Evolutionary conservation across 176 grass and related monocot genomes (phyloP).

Genomic region (Eragrostis nindensis): DNA sequence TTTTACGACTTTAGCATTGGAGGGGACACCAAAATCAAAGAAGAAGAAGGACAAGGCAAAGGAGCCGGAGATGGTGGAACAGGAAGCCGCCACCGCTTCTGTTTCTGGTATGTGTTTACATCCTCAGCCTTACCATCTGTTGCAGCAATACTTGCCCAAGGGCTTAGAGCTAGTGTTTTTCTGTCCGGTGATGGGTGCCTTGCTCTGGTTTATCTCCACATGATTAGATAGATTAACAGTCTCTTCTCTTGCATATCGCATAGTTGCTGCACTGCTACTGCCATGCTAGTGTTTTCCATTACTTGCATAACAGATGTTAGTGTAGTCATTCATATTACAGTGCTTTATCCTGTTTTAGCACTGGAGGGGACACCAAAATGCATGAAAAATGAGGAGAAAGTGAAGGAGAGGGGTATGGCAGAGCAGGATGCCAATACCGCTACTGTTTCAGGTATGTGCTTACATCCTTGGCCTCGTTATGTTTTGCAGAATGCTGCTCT

Average conservation of each 20-base stretch:
- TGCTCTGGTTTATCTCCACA: no score
- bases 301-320: neutral
- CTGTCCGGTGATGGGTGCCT: neutral
- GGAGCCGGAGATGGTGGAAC: neutral
- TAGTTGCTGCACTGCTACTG: neutral
- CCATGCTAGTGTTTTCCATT: neutral
- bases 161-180: neutral
- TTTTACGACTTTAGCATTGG: neutral
- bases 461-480: neutral
- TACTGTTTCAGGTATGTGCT: neutral
- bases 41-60: neutral
- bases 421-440: neutral
- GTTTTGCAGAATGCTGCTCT: neutral
- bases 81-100: neutral
- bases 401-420: neutral
- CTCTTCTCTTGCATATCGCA: neutral
- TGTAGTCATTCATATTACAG: neutral
- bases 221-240: neutral
- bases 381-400: neutral
- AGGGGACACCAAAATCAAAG: neutral
- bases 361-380: neutral
- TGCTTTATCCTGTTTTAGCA: neutral
- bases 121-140: neutral
- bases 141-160: neutral
- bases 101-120: neutral